Base-by-base conservation (phyloP, 2,329 filamentous ascomycete species). In the Epichloe sibirici region DNA sequence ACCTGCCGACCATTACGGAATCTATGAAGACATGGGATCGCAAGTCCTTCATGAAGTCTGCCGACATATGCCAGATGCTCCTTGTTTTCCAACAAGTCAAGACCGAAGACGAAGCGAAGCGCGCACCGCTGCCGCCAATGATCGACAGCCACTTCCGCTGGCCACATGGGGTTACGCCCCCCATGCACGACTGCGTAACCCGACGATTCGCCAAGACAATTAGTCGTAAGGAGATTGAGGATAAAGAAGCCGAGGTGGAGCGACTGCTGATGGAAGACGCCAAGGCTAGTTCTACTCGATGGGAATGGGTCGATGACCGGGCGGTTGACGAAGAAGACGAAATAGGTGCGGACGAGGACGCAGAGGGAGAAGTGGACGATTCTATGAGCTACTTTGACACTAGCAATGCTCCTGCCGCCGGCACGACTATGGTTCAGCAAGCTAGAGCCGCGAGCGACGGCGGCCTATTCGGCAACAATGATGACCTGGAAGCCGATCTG, bases 11-110 rank as follows among this genome's bases (percentile, higher is more conserved):
- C 55, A 87, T 95, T 53, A 83, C 90, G 5, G 90, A 95, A 65
- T 85, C 83, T 7, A 90, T 93, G 85, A 95, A 95, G 74, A 90
- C 86, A 54, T 95, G 89, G 87, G 90, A 95, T 65, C 84, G 84
- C 62, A 89, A 87, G 62, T 79, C 83, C 17, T 89, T 90, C 74
- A 89, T 90, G 73, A 95, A 95, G 71, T 86, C 87, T 8, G 86
- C 87, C 35, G 90, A 95, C 63, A 81, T 95, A 37, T 89, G 85
- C 59, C 89, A 95, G 71, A 94, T 95, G 86, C 77, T 95, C 38
- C 71, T 94, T 7, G 86, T 91, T 1, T 79, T 90, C 53, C 83
- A 85, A 8, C 73, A 69, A 35, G 84, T 91, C 17, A 71, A 74
- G 46, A 83, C 69, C 51, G 84, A 88, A 57, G 70, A 76, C n/a